Evolutionary conservation across 2,329 filamentous ascomycete species (phyloP), one percentile per base, ranked within the genome.

Genomic region (Xylaria sp.): DNA sequence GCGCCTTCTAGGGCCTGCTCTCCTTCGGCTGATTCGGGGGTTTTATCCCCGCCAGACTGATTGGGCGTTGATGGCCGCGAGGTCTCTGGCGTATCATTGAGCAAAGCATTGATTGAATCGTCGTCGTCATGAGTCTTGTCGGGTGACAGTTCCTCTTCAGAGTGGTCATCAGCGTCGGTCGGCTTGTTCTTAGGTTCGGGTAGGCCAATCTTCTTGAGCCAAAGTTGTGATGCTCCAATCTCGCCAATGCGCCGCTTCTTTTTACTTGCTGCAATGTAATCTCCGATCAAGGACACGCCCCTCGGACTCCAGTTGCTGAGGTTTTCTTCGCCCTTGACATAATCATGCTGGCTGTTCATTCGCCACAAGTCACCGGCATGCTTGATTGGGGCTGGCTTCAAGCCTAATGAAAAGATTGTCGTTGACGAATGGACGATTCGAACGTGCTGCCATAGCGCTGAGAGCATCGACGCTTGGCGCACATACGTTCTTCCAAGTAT

Each of bases 321-420:
- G 49, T 89, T 84, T 75, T 99, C 95, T 77, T 99, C 93, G 57
- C 95, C 95, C 75, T 97, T 97, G 70, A 99, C 91, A 73, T 97
- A 98, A 74, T 96, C 92, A 71, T 96, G 90, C 62, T 92, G 89
- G 15, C 93, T 98, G 75, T 93, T 96, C 87, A 98, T 92, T 56
- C 95, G 87, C 95, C 95, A 99, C 11, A 99, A 82, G 74, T 99
- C 95, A 3, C 92, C 92, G 0, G 93, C 92, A 47, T 92, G 87
- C 77, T 97, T 97, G 52, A 96, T 93, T 2, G 93, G 93, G 7
- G 92, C 89, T 0, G 95, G 95, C 29, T 92, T 89, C 76, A 98
- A 89, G 5, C 88, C 88, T 51, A 98, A 80, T 1, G 91, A 93
- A 77, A 96, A 99, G 60, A 97, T 91, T 44, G 87, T 88, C 19